Evolutionary conservation across 176 grass and related monocot genomes (phyloP).

Genomic region (Thinopyrum elongatum): DNA sequence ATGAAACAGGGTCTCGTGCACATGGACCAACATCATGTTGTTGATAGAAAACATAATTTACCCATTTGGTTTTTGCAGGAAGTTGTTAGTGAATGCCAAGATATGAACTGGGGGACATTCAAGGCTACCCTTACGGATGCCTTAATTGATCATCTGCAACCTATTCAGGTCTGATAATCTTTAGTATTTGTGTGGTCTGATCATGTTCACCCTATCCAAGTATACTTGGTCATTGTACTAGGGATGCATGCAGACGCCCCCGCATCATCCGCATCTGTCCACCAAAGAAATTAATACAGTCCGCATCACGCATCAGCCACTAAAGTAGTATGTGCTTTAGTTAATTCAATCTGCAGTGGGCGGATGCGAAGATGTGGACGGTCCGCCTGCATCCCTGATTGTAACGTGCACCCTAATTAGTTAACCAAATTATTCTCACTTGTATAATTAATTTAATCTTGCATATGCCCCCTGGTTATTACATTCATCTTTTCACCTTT

Average conservation of each 20-base stretch:
- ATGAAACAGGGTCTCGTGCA: conserved; percentile 7
- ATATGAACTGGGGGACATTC: conserved; percentile 98
- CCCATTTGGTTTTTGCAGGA: conserved; percentile 50
- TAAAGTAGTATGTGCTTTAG: too few species aligned
- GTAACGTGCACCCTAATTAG: not conserved
- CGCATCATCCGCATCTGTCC: too few species aligned
- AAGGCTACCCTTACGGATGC: conserved; percentile 77
- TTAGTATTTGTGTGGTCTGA: not conserved
- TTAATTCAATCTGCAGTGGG: too few species aligned
- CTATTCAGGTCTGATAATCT: conserved; percentile 66
- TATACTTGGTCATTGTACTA: conserved; percentile 1
- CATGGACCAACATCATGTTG: not conserved
- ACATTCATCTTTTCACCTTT: conserved; percentile 14
- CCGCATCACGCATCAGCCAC: too few species aligned
- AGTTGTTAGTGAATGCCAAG: conserved; percentile 71
- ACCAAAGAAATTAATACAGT: too few species aligned
- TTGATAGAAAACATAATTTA: conserved; percentile 5
- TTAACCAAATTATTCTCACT: not conserved
- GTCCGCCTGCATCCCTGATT: too few species aligned
- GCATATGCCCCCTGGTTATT: not conserved
- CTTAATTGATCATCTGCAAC: conserved; percentile 81
- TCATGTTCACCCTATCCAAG: conserved; percentile 1
- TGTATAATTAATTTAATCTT: not conserved
- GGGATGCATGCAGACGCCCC: too few species aligned
- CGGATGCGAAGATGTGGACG: too few species aligned